Percentiles rank a stretch among this genome's conserved stretches.
Evolutionary conservation across 2,329 filamentous ascomycete species (phyloP).

Genomic region (Arthrobotrys megalospora): DNA sequence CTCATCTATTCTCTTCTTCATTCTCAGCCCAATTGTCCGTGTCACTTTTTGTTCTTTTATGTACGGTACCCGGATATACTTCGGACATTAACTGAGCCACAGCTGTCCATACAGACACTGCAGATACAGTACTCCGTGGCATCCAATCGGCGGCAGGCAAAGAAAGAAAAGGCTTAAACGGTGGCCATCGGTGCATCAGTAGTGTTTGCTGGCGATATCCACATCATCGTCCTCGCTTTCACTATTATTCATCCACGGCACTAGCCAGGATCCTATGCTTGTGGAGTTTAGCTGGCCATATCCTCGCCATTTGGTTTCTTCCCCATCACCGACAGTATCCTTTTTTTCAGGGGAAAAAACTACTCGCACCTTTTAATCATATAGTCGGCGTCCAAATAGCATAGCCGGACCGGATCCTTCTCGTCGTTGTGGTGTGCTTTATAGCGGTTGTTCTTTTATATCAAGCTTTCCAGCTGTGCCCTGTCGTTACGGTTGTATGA

Average conservation of each 20-base stretch:
- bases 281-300: constrained; percentile 45
- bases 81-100: constrained; percentile 53
- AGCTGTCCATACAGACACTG: constrained; percentile 8
- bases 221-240: constrained; percentile 50
- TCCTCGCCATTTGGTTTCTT: constrained; percentile 34
- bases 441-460: constrained; percentile 44
- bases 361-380: constrained; percentile 18
- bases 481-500: constrained; percentile 22
- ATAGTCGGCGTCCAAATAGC: constrained; percentile 25
- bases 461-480: constrained; percentile 39
- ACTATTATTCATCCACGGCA: constrained; percentile 51
- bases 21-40: constrained; percentile 21
- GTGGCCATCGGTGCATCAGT: constrained; percentile 48
- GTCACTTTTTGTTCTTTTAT: constrained; percentile 15
- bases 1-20: constrained; percentile 24
- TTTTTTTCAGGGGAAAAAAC: constrained; percentile 15
- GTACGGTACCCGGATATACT: constrained; percentile 25
- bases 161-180: constrained; percentile 14
- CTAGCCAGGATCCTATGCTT: constrained; percentile 42
- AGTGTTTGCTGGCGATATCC: constrained; percentile 60
- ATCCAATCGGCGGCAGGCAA: constrained; percentile 36
- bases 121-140: constrained; percentile 26
- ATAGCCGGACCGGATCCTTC: constrained; percentile 47
- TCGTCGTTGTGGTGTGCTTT: constrained; percentile 35
- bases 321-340: constrained; percentile 16